phyloP scores from a whole-genome alignment of 768 basidiomycete genomes.

The Mycena venus region DNA sequence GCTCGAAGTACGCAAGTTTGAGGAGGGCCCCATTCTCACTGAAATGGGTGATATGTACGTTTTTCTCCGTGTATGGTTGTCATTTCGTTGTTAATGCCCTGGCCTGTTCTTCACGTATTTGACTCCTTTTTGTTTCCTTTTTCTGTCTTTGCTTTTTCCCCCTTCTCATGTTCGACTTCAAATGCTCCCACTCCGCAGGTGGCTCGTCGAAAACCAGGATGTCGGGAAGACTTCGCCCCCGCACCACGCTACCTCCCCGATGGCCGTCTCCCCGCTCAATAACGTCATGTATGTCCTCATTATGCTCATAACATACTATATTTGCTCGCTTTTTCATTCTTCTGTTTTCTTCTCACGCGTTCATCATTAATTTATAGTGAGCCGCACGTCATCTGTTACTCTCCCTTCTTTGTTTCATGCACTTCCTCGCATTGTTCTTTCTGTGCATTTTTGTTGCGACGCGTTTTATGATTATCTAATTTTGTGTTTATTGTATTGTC shows the following conservation, averaged over 20 bases:
- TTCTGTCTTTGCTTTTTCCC: neutral
- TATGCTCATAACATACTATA: slow-evolving; percentile 27
- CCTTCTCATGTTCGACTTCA: too few relatives aligned
- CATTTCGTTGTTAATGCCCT: too few relatives aligned
- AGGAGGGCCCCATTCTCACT: slow-evolving; percentile 79
- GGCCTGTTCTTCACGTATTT: too few relatives aligned
- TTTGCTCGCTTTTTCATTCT: neutral
- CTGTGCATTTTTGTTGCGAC: neutral
- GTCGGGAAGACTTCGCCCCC: slow-evolving; percentile 77
- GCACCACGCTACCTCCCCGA: slow-evolving; percentile 72
- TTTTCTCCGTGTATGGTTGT: too few relatives aligned
- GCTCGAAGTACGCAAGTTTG: slow-evolving; percentile 79
- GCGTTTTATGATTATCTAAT: neutral
- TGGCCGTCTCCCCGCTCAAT: slow-evolving; percentile 38
- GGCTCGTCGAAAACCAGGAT: slow-evolving; percentile 75
- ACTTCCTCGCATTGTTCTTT: slow-evolving; percentile 22
- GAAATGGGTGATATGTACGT: slow-evolving; percentile 66
- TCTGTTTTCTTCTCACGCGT: neutral
- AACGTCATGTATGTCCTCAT: slow-evolving; percentile 30
- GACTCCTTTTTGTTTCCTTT: too few relatives aligned
- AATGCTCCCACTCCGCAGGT: too few relatives aligned
- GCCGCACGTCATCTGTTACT: neutral
- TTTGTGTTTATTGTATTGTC: neutral
- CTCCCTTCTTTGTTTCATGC: slow-evolving; percentile 18
- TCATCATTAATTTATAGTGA: neutral